These are phyloP conservation scores for Suhomyces maxii DNA, from an alignment of 1,139 yeast species.

Conservation along the genomic window DNA sequence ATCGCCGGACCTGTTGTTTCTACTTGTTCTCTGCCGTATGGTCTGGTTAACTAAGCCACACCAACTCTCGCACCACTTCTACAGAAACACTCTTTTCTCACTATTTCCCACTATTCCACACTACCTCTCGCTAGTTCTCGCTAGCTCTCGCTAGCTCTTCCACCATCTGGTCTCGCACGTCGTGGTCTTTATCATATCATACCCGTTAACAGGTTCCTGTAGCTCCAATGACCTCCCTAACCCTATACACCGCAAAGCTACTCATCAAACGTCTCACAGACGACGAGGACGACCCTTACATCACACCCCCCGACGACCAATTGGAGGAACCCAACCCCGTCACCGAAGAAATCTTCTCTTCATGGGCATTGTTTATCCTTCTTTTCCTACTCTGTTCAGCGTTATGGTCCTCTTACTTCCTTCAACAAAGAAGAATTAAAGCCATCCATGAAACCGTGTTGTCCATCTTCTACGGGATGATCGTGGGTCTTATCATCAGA, in stretches of 20 bases:
- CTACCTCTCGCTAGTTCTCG: not conserved
- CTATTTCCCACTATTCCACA: too few species aligned
- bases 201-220: not conserved
- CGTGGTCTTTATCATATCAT: not conserved
- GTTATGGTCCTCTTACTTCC: conserved; percentile 90
- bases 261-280: conserved; percentile 33
- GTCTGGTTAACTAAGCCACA: too few species aligned
- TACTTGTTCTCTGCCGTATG: too few species aligned
- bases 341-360: conserved; percentile 92
- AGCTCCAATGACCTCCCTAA: conserved; percentile 11
- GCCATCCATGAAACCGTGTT: conserved; percentile 96
- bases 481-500: conserved; percentile 87
- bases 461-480: conserved; percentile 95
- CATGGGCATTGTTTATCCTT: conserved; percentile 94
- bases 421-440: conserved; percentile 87
- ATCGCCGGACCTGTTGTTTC: too few species aligned
- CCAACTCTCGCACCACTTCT: too few species aligned
- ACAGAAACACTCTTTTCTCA: too few species aligned
- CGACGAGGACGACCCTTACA: conserved; percentile 46
- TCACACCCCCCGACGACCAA: conserved; percentile 54
- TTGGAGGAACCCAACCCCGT: conserved; percentile 76
- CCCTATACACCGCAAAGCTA: conserved; percentile 26
- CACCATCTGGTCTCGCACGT: not conserved
- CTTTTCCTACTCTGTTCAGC: conserved; percentile 81
- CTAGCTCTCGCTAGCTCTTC: not conserved